Evolutionary conservation across 2,329 filamentous ascomycete genomes (phyloP).

Genomic region (Anisogramma anomala): DNA sequence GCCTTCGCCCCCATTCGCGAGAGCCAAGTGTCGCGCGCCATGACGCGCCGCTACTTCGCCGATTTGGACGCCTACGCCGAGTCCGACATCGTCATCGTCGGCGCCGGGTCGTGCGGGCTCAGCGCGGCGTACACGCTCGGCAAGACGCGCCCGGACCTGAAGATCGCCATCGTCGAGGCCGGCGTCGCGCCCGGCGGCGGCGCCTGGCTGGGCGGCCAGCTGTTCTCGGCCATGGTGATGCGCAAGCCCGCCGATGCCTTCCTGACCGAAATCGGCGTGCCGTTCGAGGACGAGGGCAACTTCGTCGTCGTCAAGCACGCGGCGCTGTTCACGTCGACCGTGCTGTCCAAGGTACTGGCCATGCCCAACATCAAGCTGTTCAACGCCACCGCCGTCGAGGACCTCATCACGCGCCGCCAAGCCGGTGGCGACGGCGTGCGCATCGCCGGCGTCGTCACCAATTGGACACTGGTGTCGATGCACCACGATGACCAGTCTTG

Average conservation of each 20-base stretch:
- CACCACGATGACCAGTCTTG: constrained; percentile 83
- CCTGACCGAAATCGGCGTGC: constrained; percentile 67
- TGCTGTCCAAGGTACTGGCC: constrained; percentile 69
- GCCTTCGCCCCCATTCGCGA: constrained; percentile 79
- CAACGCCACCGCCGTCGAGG: constrained; percentile 87
- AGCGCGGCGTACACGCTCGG: constrained; percentile 76
- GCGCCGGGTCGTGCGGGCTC: constrained; percentile 79
- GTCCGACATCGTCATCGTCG: constrained; percentile 87
- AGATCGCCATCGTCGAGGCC: constrained; percentile 84
- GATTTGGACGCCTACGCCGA: constrained; percentile 85
- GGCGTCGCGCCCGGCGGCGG: constrained; percentile 79
- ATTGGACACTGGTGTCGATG: constrained; percentile 87
- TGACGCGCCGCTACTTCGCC: constrained; percentile 86
- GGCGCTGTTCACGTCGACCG: constrained; percentile 79
- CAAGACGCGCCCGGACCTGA: constrained; percentile 74
- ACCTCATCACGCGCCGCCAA: constrained; percentile 70
- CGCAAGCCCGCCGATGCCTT: constrained; percentile 84
- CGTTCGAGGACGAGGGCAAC: constrained; percentile 78
- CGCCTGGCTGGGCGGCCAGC: constrained; percentile 86
- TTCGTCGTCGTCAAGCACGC: constrained; percentile 93
- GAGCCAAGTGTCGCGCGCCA: constrained; percentile 82
- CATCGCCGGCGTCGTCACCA: constrained; percentile 83
- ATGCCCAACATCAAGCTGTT: constrained; percentile 94
- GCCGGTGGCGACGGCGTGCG: constrained; percentile 44
- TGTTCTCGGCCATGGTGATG: constrained; percentile 93